A percentile compares a stretch with the other conserved stretches of the same genome.
These are phyloP conservation scores for Trypanosoma theileri DNA, from an alignment of 208 protist genomes.

Conservation along the genomic window DNA sequence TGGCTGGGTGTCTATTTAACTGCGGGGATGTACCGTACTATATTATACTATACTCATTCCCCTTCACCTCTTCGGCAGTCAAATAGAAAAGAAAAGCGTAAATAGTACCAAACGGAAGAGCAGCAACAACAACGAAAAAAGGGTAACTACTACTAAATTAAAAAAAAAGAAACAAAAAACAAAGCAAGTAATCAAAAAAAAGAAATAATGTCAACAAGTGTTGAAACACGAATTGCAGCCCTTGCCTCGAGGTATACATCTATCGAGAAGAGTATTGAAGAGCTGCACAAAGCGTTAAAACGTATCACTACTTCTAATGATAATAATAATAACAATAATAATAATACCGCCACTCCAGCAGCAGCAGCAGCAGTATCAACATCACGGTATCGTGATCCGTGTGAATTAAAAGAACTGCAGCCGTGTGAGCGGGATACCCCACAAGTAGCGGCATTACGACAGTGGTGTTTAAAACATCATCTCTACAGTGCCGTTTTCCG, in stretches of 20 bases:
- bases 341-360: neutral
- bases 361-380: constrained; percentile 1
- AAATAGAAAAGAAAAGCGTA: too few species aligned
- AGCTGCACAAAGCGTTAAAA: constrained; percentile 10
- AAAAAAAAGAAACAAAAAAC: too few species aligned
- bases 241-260: constrained; percentile 41
- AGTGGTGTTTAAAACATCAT: constrained; percentile 42
- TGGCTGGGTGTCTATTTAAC: too few species aligned
- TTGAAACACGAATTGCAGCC: constrained; percentile 38
- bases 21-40: too few species aligned
- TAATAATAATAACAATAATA: neutral
- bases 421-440: constrained; percentile 59
- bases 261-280: constrained; percentile 41
- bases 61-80: too few species aligned
- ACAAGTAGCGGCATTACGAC: constrained; percentile 62
- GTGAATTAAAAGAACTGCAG: constrained; percentile 42
- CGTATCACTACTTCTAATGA: constrained; percentile 6
- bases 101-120: neutral
- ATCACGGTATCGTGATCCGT: constrained; percentile 13
- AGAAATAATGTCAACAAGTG: constrained; percentile 4
- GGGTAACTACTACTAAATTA: neutral
- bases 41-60: too few species aligned
- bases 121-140: neutral
- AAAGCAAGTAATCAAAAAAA: neutral
- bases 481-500: constrained; percentile 65